These are phyloP conservation scores for Tylopilus balloui DNA, from an alignment of 768 basidiomycete genomes.

Conservation along the genomic window DNA sequence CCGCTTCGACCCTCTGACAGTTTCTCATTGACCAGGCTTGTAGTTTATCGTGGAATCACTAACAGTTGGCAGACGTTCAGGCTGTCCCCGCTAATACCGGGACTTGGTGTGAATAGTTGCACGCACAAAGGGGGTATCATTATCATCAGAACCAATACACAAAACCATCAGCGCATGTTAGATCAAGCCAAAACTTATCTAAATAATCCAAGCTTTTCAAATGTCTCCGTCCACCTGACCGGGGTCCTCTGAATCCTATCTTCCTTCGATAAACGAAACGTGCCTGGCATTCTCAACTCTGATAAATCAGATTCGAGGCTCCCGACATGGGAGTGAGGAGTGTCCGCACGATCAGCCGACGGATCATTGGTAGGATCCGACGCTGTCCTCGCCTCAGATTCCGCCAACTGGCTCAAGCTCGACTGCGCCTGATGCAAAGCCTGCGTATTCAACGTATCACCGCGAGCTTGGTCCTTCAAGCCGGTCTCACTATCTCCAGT, in stretches of 20 bases:
- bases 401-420: neutral
- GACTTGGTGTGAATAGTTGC: neutral
- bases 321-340: conserved; percentile 1
- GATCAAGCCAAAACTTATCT: conserved; percentile 6
- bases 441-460: neutral
- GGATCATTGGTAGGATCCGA: neutral
- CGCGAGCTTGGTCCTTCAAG: conserved; percentile 10
- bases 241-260: neutral
- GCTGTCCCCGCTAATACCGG: no score
- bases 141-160: neutral
- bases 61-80: neutral
- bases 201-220: conserved; percentile 26
- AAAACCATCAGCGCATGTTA: neutral
- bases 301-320: conserved; percentile 33
- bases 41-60: neutral
- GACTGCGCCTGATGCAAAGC: neutral
- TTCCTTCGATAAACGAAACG: conserved; percentile 35
- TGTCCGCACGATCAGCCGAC: conserved; percentile 1
- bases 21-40: neutral
- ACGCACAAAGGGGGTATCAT: neutral
- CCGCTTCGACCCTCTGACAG: neutral
- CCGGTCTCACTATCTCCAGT: conserved; percentile 15
- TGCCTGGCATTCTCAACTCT: conserved; percentile 48
- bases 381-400: neutral
- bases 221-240: conserved; percentile 17